A percentile compares a stretch with the other conserved stretches of the same genome.
Conservation (phyloP, 441 rosid genomes). For the Gossypium laxum region DNA sequence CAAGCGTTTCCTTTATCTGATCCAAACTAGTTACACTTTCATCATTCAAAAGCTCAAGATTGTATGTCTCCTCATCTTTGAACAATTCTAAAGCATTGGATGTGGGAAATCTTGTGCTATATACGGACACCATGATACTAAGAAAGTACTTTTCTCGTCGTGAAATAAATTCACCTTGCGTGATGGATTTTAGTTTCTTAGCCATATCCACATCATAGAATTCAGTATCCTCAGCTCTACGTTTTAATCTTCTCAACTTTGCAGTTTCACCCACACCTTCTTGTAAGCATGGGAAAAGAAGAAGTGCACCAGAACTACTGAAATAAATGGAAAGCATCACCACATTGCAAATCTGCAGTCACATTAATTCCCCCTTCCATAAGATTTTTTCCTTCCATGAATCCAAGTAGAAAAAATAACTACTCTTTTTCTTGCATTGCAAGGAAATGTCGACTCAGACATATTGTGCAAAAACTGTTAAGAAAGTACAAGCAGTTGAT, state of each 20-base stretch:
- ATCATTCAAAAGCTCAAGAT: slow-evolving; percentile 27
- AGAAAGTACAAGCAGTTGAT: slow-evolving; percentile 69
- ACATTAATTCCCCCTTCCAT: slow-evolving; percentile 46
- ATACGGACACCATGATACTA: slow-evolving; percentile 52
- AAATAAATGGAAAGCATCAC: slow-evolving; percentile 70
- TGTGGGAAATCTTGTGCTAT: slow-evolving; percentile 34
- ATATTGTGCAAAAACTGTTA: slow-evolving; percentile 65
- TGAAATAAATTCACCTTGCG: slow-evolving; percentile 62
- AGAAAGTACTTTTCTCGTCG: slow-evolving; percentile 92
- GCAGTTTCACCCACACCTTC: slow-evolving; percentile 90
- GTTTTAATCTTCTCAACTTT: slow-evolving; percentile 64
- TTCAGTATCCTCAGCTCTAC: slow-evolving; percentile 54
- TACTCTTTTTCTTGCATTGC: slow-evolving; percentile 72
- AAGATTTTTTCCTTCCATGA: slow-evolving; percentile 45
- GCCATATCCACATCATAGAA: slow-evolving; percentile 36
- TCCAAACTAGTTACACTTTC: slow-evolving; percentile 30
- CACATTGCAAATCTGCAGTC: slow-evolving; percentile 76
- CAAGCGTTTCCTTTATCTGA: slow-evolving; percentile 32
- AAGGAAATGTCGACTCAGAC: slow-evolving; percentile 69
- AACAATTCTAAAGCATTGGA: slow-evolving; percentile 42
- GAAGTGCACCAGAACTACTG: slow-evolving; percentile 70
- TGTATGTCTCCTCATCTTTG: slow-evolving; percentile 32
- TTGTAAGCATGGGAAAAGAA: slow-evolving; percentile 56
- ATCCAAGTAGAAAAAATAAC: slow-evolving; percentile 70
- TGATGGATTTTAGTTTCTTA: slow-evolving; percentile 53